phyloP scores from a whole-genome alignment of 2,329 filamentous ascomycete genomes.

The Pyrenophora graminea region DNA sequence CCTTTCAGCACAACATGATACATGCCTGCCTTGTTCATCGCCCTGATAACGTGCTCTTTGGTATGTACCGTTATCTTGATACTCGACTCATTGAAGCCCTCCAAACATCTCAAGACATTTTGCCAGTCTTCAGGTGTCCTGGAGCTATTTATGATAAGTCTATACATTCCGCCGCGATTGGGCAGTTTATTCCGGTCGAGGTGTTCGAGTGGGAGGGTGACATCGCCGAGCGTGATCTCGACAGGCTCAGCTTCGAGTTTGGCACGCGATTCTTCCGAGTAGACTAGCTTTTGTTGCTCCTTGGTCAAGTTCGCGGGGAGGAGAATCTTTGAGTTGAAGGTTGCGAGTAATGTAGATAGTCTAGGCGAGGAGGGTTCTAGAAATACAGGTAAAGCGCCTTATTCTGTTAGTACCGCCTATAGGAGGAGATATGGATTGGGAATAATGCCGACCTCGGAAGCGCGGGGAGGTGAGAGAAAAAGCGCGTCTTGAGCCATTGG shows the following conservation, averaged over 20 bases:
- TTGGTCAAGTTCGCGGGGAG: slow-evolving; percentile 50
- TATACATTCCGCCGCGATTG: slow-evolving; percentile 14
- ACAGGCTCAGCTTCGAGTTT: slow-evolving; percentile 50
- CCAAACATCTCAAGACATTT: slow-evolving; percentile 40
- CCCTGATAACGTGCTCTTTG: slow-evolving; percentile 28
- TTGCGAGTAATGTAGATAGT: slow-evolving; percentile 48
- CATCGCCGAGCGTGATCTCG: slow-evolving; percentile 48
- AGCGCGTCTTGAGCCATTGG: slow-evolving; percentile 33
- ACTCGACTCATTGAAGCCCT: slow-evolving; percentile 37
- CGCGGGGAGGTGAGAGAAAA: slow-evolving; percentile 34
- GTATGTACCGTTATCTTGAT: slow-evolving; percentile 16
- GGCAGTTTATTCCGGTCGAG: slow-evolving; percentile 32
- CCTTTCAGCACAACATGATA: slow-evolving; percentile 38
- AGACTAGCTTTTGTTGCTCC: slow-evolving; percentile 51
- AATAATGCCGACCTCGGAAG: slow-evolving; percentile 28
- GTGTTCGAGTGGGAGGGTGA: slow-evolving; percentile 41
- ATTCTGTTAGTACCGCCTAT: slow-evolving; percentile 6
- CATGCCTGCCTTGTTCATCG: slow-evolving; percentile 22
- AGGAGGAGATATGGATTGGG: background rate
- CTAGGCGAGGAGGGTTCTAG: slow-evolving; percentile 47
- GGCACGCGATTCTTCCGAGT: slow-evolving; percentile 45
- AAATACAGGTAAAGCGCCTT: slow-evolving; percentile 50
- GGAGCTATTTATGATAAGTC: slow-evolving; percentile 19
- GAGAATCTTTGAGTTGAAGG: slow-evolving; percentile 51
- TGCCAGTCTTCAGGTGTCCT: slow-evolving; percentile 40